phyloP scores from a whole-genome alignment of 257 asterid genomes.

The Lycium barbarum region DNA sequence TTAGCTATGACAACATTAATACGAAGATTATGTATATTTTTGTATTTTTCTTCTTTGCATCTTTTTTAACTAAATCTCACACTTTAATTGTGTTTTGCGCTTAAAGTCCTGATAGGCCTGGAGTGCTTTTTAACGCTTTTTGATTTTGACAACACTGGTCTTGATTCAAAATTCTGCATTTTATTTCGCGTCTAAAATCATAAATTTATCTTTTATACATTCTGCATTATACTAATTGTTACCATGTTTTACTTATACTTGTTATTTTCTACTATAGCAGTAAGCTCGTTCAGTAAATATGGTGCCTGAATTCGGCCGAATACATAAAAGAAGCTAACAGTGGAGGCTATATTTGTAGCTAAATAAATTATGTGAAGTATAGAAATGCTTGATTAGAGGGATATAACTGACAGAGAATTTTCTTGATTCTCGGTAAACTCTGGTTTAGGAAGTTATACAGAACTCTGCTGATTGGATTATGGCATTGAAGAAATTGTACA shows the following conservation, averaged over 20 bases:
- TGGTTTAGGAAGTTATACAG: neutral
- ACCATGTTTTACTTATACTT: constrained; percentile 2
- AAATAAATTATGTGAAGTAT: neutral
- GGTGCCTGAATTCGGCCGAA: neutral
- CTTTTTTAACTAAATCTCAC: too few relatives aligned
- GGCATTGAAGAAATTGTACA: constrained; percentile 5
- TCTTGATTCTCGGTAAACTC: neutral
- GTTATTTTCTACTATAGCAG: neutral
- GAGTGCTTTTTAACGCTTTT: neutral
- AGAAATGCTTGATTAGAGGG: neutral
- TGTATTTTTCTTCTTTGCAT: too few relatives aligned
- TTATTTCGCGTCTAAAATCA: neutral
- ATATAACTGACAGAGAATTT: neutral
- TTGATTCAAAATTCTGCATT: neutral
- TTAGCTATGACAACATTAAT: too few relatives aligned
- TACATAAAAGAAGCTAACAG: constrained; percentile 19
- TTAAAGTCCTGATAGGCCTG: too few relatives aligned
- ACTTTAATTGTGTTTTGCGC: too few relatives aligned
- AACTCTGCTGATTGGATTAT: neutral
- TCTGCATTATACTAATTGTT: neutral
- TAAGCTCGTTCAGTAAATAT: constrained; percentile 18
- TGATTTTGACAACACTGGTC: neutral
- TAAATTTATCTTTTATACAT: neutral
- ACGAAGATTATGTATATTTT: too few relatives aligned
- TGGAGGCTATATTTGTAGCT: neutral